Percentiles rank a stretch among this genome's conserved stretches.
Evolutionary conservation across 179 eudicot species (phyloP).

Genomic region (Drosera spatulata): DNA sequence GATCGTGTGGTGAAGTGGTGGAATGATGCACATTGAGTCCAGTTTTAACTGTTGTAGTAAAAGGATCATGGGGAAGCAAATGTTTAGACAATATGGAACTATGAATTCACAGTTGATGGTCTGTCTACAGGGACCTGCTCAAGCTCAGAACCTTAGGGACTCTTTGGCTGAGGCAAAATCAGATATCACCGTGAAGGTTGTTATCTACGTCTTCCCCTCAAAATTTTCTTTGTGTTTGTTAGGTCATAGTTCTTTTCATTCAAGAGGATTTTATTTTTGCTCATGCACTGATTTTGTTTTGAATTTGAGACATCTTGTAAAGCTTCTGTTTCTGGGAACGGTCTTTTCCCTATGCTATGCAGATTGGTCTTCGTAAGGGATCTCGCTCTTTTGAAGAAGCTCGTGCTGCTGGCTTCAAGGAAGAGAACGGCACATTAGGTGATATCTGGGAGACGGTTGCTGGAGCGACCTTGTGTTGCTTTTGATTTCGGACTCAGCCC

Average conservation of each 20-base stretch:
- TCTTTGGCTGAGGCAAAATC: conserved; percentile 66
- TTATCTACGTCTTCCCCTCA: not conserved
- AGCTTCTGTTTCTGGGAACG: not conserved
- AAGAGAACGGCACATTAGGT: conserved; percentile 82
- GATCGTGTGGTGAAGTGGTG: too few relatives aligned
- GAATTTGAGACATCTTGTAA: too few relatives aligned
- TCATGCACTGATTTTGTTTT: too few relatives aligned
- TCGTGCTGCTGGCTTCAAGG: conserved; percentile 81
- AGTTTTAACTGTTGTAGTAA: too few relatives aligned
- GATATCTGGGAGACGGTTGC: conserved; percentile 85
- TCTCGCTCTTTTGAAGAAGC: conserved; percentile 90
- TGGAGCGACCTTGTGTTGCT: conserved; percentile 91
- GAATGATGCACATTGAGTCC: too few relatives aligned
- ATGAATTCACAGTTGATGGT: conserved; percentile 2
- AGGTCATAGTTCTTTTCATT: not conserved
- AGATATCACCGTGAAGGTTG: conserved; percentile 76
- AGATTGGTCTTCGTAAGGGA: conserved; percentile 96
- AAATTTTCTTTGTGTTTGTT: not conserved
- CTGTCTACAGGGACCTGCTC: conserved; percentile 80
- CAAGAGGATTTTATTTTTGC: too few relatives aligned
- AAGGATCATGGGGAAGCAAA: too few relatives aligned
- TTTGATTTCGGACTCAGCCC: conserved; percentile 95
- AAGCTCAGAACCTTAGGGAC: conserved; percentile 33
- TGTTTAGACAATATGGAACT: not conserved
- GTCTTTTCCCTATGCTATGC: conserved; percentile 5